Percentiles rank a stretch among this genome's conserved stretches.
Conservation (phyloP, 129 eudicot species). For the Deinandra increscens region DNA sequence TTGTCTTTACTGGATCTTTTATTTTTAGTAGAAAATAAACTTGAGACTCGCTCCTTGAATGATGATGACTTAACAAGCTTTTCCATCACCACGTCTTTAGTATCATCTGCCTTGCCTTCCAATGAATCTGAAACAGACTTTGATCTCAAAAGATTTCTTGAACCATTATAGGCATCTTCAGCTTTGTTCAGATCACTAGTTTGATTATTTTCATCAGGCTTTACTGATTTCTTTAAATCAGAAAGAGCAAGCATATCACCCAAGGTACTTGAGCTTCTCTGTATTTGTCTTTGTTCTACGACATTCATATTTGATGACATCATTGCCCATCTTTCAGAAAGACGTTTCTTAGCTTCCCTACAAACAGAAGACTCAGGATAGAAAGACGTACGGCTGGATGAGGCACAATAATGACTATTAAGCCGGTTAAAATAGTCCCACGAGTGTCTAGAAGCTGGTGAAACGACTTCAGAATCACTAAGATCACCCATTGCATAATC, state of each 20-base stretch:
- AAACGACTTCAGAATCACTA: conserved; percentile 78
- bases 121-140: conserved; percentile 53
- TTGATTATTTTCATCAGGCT: conserved; percentile 29
- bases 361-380: conserved; percentile 90
- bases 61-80: conserved; percentile 55
- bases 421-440: conserved; percentile 76
- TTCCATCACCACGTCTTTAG: conserved; percentile 43
- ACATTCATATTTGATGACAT: conserved; percentile 63
- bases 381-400: conserved; percentile 79
- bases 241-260: conserved; percentile 99
- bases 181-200: conserved; percentile 31
- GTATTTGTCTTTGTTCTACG: conserved; percentile 55
- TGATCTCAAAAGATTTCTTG: conserved; percentile 71
- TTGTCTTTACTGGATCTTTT: conserved; percentile 59
- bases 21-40: conserved; percentile 66
- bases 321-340: conserved; percentile 96
- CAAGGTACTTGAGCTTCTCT: conserved; percentile 84
- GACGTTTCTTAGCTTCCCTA: conserved; percentile 96
- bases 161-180: conserved; percentile 33
- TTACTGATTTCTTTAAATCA: conserved; percentile 49
- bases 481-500: conserved; percentile 59
- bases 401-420: conserved; percentile 60
- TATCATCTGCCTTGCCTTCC: conserved; percentile 32
- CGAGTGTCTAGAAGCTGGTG: conserved; percentile 81
- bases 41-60: conserved; percentile 72